A percentile compares a stretch with the other conserved stretches of the same genome.
Evolutionary conservation across 2,329 filamentous ascomycete genomes (phyloP).

Genomic region (Remersonia thermophila): DNA sequence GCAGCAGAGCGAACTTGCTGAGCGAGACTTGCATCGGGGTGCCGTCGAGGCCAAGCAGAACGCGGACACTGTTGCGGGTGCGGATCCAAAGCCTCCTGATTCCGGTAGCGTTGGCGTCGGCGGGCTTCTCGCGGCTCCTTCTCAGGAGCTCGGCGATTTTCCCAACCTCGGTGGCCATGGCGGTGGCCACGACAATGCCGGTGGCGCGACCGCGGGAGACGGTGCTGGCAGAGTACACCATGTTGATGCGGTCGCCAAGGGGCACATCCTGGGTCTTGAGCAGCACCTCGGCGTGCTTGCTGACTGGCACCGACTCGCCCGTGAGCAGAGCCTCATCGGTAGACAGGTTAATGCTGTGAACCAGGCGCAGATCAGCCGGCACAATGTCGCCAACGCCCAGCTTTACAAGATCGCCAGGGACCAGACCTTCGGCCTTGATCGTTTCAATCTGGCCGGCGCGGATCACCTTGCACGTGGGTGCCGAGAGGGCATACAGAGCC

Average conservation of each 20-base stretch:
- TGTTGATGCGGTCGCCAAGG: conserved; percentile 57
- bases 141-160: conserved; percentile 44
- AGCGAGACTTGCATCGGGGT: conserved; percentile 57
- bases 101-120: conserved; percentile 21
- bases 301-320: conserved; percentile 58
- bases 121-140: conserved; percentile 30
- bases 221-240: conserved; percentile 60
- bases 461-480: conserved; percentile 47
- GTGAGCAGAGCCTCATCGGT: conserved; percentile 66
- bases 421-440: conserved; percentile 44
- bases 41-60: conserved; percentile 40
- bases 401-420: conserved; percentile 53
- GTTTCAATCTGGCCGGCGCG: conserved; percentile 39
- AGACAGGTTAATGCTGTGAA: conserved; percentile 59
- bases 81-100: conserved; percentile 14
- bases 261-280: conserved; percentile 38
- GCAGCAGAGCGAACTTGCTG: conserved; percentile 52
- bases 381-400: conserved; percentile 56
- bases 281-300: conserved; percentile 50
- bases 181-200: conserved; percentile 58
- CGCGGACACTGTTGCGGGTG: conserved; percentile 18
- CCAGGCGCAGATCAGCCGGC: conserved; percentile 53
- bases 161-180: conserved; percentile 48
- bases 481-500: conserved; percentile 45
- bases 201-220: conserved; percentile 57